Evolutionary conservation across 768 basidiomycete species (phyloP), one percentile per base, ranked within the genome.

Genomic region (Cystofilobasidium bisporidii): DNA sequence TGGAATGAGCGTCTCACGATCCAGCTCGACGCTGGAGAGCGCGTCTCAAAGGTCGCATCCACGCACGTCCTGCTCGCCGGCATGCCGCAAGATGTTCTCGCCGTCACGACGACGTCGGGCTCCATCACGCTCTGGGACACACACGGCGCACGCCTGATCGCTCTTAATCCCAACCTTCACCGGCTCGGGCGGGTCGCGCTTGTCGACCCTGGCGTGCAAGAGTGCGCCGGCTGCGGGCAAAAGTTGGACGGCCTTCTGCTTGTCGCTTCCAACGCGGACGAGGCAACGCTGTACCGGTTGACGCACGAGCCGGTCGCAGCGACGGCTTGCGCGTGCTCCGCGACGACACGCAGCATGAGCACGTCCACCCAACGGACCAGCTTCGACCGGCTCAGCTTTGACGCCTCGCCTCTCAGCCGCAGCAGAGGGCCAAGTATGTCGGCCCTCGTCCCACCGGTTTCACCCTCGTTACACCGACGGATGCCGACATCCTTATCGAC

Each of bases 191-290:
- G 82, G 61, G 72, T 94, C n/a, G 81, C 83, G 30, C 76, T 92
- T 59, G 81, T 62, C 81, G 6, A 80, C 83, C 18, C 79, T 85
- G 14, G 77, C 77, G 12, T 78, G 78, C 67, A 82, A 82, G 69
- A 81, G 78, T 96, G 92, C 74, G 80, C 79, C 57, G 82, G 82
- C 56, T 96, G 92, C 73, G 84, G 85, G 26, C 84, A 88, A 68
- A 79, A 81, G 17, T 83, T 84, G 0, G 86, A 88, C 71, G 85
- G 84, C 66, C 81, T 92, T 72, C 77, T 82, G 50, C 76, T 87
- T 26, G 80, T 85, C 10, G 81, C 87, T 69, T 87, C 88, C 0
- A 81, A 85, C n/a, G 82, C 83, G 15, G 81, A 84, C 43, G 75
- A 81, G 36, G 81, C 91, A 45, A 79, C 81, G 30, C 80, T 91